A percentile compares a stretch with the other conserved stretches of the same genome.
Conservation (phyloP, 2,329 filamentous ascomycete species). For the Paracamarosporium sp. region DNA sequence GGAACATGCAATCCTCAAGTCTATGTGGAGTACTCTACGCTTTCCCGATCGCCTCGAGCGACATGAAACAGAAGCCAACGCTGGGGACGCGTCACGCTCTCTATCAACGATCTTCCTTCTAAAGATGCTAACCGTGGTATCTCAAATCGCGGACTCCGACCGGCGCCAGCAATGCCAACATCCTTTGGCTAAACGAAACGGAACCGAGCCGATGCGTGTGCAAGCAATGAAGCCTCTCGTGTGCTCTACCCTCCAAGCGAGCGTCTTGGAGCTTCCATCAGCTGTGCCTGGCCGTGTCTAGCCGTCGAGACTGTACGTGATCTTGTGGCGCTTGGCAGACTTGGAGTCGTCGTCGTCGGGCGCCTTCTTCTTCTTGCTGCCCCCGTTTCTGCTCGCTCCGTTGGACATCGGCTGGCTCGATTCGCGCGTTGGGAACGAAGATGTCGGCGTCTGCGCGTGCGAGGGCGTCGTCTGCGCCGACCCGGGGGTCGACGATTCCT, state of each 20-base stretch:
- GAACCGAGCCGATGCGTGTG: background rate
- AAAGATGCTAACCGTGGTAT: background rate
- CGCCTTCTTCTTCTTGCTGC: slow-evolving; percentile 56
- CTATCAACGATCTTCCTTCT: background rate
- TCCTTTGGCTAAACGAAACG: background rate
- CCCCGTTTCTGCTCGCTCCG: slow-evolving; percentile 43
- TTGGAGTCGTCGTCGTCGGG: slow-evolving; percentile 57
- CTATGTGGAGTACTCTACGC: background rate
- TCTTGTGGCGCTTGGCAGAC: slow-evolving; percentile 56
- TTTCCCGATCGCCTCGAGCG: background rate
- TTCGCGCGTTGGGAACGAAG: slow-evolving; percentile 54
- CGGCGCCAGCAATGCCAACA: background rate
- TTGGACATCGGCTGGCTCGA: slow-evolving; percentile 52
- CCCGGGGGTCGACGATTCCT: slow-evolving; percentile 49
- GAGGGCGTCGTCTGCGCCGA: slow-evolving; percentile 51
- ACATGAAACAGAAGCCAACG: slow-evolving; percentile 1
- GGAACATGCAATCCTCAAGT: background rate
- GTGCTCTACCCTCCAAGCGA: background rate
- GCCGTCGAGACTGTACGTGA: slow-evolving; percentile 53
- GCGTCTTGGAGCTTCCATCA: background rate
- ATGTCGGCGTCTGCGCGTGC: slow-evolving; percentile 56
- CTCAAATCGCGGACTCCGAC: background rate
- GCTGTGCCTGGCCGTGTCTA: slow-evolving; percentile 28
- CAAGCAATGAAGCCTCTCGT: background rate
- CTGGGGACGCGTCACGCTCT: background rate